phyloP scores from a whole-genome alignment of 352 stramenopile species.

The Nothophytophthora sp. region DNA sequence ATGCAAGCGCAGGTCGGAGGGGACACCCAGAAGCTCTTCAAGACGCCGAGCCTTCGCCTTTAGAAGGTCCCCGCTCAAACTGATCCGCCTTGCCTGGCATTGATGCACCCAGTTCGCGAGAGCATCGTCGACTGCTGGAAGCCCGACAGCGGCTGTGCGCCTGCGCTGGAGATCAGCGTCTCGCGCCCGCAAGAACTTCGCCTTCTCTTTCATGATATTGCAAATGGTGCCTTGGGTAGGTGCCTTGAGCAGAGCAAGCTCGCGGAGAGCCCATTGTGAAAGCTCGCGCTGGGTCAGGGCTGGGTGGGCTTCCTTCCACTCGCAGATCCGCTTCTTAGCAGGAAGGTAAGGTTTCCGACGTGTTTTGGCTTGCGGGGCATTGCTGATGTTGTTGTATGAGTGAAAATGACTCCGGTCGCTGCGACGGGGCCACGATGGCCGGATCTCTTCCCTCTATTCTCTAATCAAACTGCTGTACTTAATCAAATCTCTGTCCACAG shows the following conservation, averaged over 20 bases:
- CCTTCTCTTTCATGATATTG: background rate
- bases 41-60: background rate
- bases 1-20: background rate
- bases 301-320: background rate
- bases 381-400: background rate
- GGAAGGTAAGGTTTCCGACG: constrained; percentile 2
- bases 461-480: constrained; percentile 1
- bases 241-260: background rate
- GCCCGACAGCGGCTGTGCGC: background rate
- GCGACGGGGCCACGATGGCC: background rate
- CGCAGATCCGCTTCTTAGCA: constrained; percentile 1
- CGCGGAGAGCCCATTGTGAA: background rate
- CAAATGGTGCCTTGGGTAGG: background rate
- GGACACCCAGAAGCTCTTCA: background rate
- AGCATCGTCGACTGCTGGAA: background rate
- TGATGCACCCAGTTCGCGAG: background rate
- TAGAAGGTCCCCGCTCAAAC: background rate
- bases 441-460: background rate
- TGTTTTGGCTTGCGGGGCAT: constrained; percentile 1
- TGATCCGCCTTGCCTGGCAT: background rate
- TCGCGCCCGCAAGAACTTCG: background rate
- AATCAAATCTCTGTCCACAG: background rate
- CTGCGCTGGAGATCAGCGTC: background rate
- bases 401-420: background rate
- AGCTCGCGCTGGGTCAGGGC: background rate